These are phyloP conservation scores for Hanseniaspora guilliermondii DNA, from an alignment of 805 yeast genomes.

Conservation along the genomic window DNA sequence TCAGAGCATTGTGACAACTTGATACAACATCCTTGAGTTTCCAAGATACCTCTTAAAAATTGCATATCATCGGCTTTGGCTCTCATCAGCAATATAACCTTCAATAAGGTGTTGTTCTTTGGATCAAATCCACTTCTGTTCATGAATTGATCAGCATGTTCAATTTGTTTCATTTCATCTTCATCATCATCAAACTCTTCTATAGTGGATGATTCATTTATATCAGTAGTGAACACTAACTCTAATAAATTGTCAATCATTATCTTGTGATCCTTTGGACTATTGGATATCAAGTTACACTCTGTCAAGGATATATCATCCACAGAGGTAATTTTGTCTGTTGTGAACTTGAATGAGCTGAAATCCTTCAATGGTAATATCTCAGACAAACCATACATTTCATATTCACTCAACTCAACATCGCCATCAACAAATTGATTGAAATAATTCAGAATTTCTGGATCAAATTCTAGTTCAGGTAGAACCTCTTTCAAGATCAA, in stretches of 20 bases:
- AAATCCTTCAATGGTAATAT: background rate
- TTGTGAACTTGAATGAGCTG: too few relatives aligned
- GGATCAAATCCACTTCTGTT: background rate
- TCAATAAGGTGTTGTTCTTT: background rate
- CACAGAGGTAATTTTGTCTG: background rate
- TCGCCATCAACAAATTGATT: background rate
- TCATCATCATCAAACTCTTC: background rate
- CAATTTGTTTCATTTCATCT: background rate
- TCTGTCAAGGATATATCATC: background rate
- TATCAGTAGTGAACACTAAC: background rate
- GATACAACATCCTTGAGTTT: constrained; percentile 11
- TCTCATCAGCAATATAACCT: background rate
- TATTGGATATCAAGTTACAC: background rate
- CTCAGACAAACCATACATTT: background rate
- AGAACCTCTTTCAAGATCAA: background rate
- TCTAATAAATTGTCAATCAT: background rate
- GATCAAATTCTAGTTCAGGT: background rate
- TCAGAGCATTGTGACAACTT: background rate
- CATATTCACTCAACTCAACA: background rate
- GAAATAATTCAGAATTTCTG: background rate
- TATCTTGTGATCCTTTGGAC: background rate
- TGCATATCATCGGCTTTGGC: background rate
- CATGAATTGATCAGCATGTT: background rate
- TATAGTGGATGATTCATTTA: background rate
- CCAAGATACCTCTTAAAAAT: background rate